Evolutionary conservation across 306 rosid species (phyloP).

Genomic region (Fragaria ananassa): DNA sequence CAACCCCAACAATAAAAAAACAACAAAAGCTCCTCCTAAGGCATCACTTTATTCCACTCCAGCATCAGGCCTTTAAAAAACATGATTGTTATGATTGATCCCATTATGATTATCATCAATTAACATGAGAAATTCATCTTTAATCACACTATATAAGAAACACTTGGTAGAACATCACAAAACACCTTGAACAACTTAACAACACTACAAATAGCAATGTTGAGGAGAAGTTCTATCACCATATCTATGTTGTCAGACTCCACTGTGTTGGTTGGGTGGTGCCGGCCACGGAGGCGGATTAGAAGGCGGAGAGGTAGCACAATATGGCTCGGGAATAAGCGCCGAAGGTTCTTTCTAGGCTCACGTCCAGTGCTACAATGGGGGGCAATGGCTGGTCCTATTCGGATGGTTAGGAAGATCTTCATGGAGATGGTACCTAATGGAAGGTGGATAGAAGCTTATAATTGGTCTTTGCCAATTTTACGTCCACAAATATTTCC

Average conservation of each 20-base stretch:
- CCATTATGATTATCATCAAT: conserved; percentile 64
- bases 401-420: conserved; percentile 69
- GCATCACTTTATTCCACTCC: conserved; percentile 48
- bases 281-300: conserved; percentile 49
- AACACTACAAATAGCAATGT: conserved; percentile 33
- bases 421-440: conserved; percentile 66
- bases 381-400: conserved; percentile 61
- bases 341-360: conserved; percentile 67
- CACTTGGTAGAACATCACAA: not conserved
- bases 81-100: conserved; percentile 60
- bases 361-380: conserved; percentile 56
- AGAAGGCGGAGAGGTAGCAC: conserved; percentile 59
- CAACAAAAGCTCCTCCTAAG: conserved; percentile 23
- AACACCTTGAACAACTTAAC: not conserved
- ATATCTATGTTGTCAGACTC: conserved; percentile 60
- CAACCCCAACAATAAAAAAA: conserved; percentile 39
- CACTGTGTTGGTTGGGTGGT: conserved; percentile 46
- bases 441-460: conserved; percentile 56
- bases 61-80: conserved; percentile 53
- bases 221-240: conserved; percentile 48
- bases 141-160: conserved; percentile 43
- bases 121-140: conserved; percentile 38
- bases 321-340: conserved; percentile 64
- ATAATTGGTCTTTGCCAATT: conserved; percentile 66
- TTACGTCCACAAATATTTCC: conserved; percentile 82